Evolutionary conservation across 2,329 filamentous ascomycete genomes (phyloP).

Genomic region (Fusarium sororula): DNA sequence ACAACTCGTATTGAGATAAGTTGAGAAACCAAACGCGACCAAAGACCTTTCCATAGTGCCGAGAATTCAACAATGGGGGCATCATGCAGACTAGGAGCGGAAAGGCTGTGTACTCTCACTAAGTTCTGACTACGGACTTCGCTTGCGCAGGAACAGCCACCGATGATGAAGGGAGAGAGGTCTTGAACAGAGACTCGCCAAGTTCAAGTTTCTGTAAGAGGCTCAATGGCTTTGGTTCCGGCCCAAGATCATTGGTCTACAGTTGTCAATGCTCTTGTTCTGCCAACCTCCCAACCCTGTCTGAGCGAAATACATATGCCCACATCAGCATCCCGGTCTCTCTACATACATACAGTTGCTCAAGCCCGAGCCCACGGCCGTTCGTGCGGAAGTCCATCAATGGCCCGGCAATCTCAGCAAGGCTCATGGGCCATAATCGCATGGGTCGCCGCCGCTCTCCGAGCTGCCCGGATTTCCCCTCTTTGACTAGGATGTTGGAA

Average conservation of each 20-base stretch:
- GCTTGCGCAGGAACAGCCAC: slow-evolving; percentile 35
- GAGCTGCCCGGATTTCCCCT: slow-evolving; percentile 33
- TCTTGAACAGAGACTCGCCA: background rate
- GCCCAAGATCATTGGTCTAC: slow-evolving; percentile 3
- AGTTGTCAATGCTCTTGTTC: slow-evolving; percentile 29
- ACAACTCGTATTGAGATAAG: slow-evolving; percentile 35
- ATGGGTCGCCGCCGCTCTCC: slow-evolving; percentile 33
- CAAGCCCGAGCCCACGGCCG: slow-evolving; percentile 39
- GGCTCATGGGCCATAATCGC: slow-evolving; percentile 16
- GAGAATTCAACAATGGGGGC: slow-evolving; percentile 16
- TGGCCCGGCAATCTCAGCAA: slow-evolving; percentile 10
- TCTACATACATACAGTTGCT: slow-evolving; percentile 18
- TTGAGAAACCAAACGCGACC: slow-evolving; percentile 32
- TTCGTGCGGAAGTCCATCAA: slow-evolving; percentile 37
- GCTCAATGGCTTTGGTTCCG: background rate
- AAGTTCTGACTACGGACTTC: slow-evolving; percentile 33
- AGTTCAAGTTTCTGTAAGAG: background rate
- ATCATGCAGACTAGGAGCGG: slow-evolving; percentile 29
- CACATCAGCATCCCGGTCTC: slow-evolving; percentile 34
- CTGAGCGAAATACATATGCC: slow-evolving; percentile 33
- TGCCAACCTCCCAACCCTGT: slow-evolving; percentile 32
- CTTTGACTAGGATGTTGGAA: slow-evolving; percentile 30
- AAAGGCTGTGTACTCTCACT: slow-evolving; percentile 25
- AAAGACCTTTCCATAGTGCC: slow-evolving; percentile 9
- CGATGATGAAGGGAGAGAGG: slow-evolving; percentile 9